Percentiles rank a stretch among this genome's conserved stretches.
Evolutionary conservation across 208 protist species (phyloP).

Genomic region (Wallacemonas rigidus): DNA sequence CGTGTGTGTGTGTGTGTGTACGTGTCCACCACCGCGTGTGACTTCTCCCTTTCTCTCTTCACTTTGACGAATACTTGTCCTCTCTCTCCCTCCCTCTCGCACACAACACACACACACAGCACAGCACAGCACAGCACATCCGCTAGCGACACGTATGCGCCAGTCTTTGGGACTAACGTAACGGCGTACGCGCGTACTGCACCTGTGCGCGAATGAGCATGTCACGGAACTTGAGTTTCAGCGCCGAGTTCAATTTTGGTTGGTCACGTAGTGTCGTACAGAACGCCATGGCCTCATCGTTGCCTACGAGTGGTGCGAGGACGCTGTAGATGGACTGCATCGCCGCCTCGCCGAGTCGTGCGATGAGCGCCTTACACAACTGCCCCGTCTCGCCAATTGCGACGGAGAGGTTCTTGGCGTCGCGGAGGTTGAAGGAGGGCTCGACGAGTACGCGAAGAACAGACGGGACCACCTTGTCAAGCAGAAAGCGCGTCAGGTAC

Average conservation of each 20-base stretch:
- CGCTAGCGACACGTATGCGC: no score
- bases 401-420: slow-evolving; percentile 66
- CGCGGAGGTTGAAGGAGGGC: slow-evolving; percentile 57
- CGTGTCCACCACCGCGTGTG: no score
- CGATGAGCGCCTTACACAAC: slow-evolving; percentile 33
- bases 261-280: slow-evolving; percentile 53
- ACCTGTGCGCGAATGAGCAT: slow-evolving; percentile 42
- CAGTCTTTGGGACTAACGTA: neutral
- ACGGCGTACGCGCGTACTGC: neutral
- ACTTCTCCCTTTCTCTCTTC: no score
- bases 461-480: slow-evolving; percentile 25
- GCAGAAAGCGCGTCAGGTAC: slow-evolving; percentile 16
- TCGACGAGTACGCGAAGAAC: slow-evolving; percentile 22
- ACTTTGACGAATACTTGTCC: no score
- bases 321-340: slow-evolving; percentile 56
- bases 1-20: no score
- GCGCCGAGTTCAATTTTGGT: slow-evolving; percentile 43
- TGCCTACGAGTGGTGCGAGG: slow-evolving; percentile 24
- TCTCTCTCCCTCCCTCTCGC: no score
- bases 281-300: slow-evolving; percentile 44
- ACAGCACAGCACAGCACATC: no score
- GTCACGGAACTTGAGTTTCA: slow-evolving; percentile 59
- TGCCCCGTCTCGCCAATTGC: slow-evolving; percentile 56
- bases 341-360: slow-evolving; percentile 36
- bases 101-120: no score